Percentiles rank a stretch among this genome's conserved stretches.
phyloP scores from a whole-genome alignment of 306 rosid genomes.

The Fragaria ananassa region DNA sequence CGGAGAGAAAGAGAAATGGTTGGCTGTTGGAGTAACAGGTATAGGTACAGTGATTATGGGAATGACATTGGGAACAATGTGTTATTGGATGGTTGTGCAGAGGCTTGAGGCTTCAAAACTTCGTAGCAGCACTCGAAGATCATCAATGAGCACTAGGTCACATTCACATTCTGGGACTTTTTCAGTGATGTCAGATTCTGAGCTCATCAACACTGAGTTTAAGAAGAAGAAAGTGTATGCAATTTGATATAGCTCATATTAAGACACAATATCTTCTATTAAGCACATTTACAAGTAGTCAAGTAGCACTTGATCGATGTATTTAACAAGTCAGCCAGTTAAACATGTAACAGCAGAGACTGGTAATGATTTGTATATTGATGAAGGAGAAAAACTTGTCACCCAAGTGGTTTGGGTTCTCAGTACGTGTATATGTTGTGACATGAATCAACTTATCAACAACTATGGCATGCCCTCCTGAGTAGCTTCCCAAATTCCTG shows the following conservation, averaged over 20 bases:
- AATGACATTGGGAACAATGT: slow-evolving; percentile 64
- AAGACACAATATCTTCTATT: neutral
- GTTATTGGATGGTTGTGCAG: slow-evolving; percentile 66
- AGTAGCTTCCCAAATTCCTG: neutral
- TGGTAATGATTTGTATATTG: neutral
- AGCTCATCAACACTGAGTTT: slow-evolving; percentile 41
- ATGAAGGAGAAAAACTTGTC: neutral
- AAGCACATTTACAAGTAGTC: neutral
- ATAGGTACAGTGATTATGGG: slow-evolving; percentile 74
- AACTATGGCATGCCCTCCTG: neutral
- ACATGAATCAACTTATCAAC: neutral
- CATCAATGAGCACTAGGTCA: slow-evolving; percentile 51
- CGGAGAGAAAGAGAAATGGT: slow-evolving; percentile 48
- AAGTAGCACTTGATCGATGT: neutral
- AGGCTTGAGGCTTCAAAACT: slow-evolving; percentile 54
- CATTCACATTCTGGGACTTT: slow-evolving; percentile 45
- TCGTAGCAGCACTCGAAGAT: slow-evolving; percentile 49
- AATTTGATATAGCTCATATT: slow-evolving; percentile 32
- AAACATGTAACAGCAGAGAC: neutral
- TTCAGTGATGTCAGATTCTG: slow-evolving; percentile 56
- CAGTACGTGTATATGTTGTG: neutral
- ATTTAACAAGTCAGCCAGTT: neutral
- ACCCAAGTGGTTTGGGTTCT: neutral
- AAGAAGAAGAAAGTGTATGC: slow-evolving; percentile 65
- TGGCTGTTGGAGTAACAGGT: slow-evolving; percentile 61